Base-by-base conservation (phyloP, 1,284 basidiomycete species). In the Trichosporon inkin region DNA sequence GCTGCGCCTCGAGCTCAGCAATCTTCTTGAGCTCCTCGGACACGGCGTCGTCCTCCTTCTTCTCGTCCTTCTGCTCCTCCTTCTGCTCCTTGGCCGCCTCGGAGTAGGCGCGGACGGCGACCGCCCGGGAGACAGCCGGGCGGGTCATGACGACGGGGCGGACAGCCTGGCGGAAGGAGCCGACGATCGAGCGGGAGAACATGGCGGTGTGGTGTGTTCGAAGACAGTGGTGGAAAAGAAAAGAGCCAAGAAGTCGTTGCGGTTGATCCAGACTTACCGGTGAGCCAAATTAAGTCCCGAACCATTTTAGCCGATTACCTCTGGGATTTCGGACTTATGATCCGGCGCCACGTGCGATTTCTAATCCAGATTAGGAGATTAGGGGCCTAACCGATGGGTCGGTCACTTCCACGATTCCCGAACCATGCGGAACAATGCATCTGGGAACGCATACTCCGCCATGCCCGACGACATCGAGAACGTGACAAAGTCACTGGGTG, bases 1-100 rank as follows among this genome's bases (percentile, higher is more conserved):
- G 32, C 64, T 66, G 61, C 20, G 37, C 64, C 60, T 66, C 62
- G 34, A 63, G 62, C 55, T 63, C 62, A 55, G 64, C 56, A 53
- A 66, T 61, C 64, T 66, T 63, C 62, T 63, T 66, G 5, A 40
- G 36, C 57, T 62, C 64, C 39, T 64, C 59, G 37, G 56, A 35
- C 24, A n/a, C n/a, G n/a, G n/a, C 32, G 56, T 55, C 56, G n/a
- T n/a, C 54, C 39, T 56, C 40, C 51, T 38, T 34, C n/a, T 58
- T 19, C 52, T 62, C 56, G 36, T 17, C 47, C 34, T 19, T 32
- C 22, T 58, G 36, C 35, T 59, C 54, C 20, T 32, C 47, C 22
- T 58, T 44, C 35, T 59, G 47, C 20, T 32, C 47, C 52, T 52
- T 49, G n/a, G 24, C 55, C 20, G 62, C 59, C 37, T 57, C 58